Evolutionary conservation across 176 grass and related monocot species (phyloP), one percentile per base, ranked within the genome.

Genomic region (Zoysia japonica): DNA sequence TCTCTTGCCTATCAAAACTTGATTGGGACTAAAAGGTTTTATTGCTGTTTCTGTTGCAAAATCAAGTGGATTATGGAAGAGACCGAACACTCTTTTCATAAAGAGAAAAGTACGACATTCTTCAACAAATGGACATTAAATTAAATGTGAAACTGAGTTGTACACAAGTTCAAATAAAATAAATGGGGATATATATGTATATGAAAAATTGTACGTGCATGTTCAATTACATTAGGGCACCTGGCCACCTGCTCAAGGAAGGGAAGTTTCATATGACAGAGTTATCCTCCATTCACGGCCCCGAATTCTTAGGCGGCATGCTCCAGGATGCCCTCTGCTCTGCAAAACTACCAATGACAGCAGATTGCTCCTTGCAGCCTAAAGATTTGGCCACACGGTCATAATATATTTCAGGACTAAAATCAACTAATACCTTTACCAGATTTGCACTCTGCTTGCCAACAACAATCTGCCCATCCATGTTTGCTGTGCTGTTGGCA

Each of bases 301-400:
- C 61, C 72, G 28, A 40, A 2, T 87, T 77, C 49, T 64, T 36
- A 16, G 61, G 83, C 61, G 78, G 85, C 14, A 13, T 89, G 61
- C 77, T 94, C 92, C 89, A 91, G 49, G 85, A 48, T 56, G 35
- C 46, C 20, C 63, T 90, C 43, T 97, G 91, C 80, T 97, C 94
- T 38, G 74, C 82, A 74, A 88, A 97, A 83, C 87, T 93, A 48
- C 79, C 80, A 82, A 97, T 41, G 9, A 82, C 71, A 16, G 89
- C 87, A 47, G 91, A 89, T 64, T 85, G 84, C 75, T 86, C 86
- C 81, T 68, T 85, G 13, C 79, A 54, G 76, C 76, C 40, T 38
- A 97, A 67, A 68, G 65, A 65, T 79, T 63, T 86, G 40, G 65
- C 89, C 73, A 97, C 53, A 46, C 54, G 73, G 16, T 45, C 69